These are phyloP conservation scores for Pythium folliculosum DNA, from an alignment of 352 stramenopile species.

Conservation along the genomic window DNA sequence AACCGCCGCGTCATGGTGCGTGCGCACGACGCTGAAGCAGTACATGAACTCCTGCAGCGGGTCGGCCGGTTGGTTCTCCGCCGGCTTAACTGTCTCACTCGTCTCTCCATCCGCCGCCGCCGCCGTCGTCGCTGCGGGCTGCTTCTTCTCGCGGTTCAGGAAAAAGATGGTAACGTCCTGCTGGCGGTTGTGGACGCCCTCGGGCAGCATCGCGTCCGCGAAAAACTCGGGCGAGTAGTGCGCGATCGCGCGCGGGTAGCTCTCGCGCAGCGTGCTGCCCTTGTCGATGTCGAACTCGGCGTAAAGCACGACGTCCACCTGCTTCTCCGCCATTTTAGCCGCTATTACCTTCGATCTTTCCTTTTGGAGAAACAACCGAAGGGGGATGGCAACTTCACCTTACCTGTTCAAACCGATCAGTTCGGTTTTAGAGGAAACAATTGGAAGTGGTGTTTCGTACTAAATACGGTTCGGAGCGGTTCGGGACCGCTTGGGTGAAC, in stretches of 20 bases:
- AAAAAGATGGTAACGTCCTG: conserved; percentile 90
- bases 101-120: neutral
- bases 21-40: conserved; percentile 86
- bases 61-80: conserved; percentile 23
- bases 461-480: conserved; percentile 23
- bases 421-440: neutral
- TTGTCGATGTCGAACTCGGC: conserved; percentile 89
- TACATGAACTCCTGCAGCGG: conserved; percentile 82
- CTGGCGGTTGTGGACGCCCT: conserved; percentile 87
- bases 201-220: conserved; percentile 86
- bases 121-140: neutral
- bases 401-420: conserved; percentile 20
- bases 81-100: neutral
- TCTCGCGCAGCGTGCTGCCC: conserved; percentile 79
- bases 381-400: conserved; percentile 22
- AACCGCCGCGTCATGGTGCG: conserved; percentile 71
- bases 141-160: conserved; percentile 64
- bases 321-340: conserved; percentile 23
- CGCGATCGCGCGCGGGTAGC: conserved; percentile 55
- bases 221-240: conserved; percentile 90
- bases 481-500: neutral
- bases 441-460: too few relatives aligned
- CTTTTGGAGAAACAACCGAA: too few relatives aligned
- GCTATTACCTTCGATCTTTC: conserved; percentile 7
- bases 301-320: conserved; percentile 78